Evolutionary conservation across 2,329 filamentous ascomycete genomes (phyloP).

Genomic region (Furcasterigmium furcatum): DNA sequence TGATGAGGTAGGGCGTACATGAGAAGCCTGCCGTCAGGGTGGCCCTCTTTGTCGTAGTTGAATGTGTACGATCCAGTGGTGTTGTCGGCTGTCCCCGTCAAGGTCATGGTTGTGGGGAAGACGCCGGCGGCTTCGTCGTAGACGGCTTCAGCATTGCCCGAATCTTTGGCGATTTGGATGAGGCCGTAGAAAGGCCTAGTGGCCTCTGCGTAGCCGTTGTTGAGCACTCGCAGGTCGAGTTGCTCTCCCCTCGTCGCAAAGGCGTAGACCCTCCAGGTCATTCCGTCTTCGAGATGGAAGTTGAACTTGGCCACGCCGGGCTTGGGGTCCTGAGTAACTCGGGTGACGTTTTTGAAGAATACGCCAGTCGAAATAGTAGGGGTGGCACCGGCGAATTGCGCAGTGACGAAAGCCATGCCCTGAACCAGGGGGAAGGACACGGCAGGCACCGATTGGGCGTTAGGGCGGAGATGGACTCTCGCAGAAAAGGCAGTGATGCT

Average conservation of each 20-base stretch:
- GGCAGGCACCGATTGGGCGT: slow-evolving; percentile 47
- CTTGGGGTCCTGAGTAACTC: slow-evolving; percentile 52
- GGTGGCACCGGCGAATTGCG: slow-evolving; percentile 64
- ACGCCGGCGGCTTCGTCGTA: slow-evolving; percentile 76
- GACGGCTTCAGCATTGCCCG: slow-evolving; percentile 58
- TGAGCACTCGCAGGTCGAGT: slow-evolving; percentile 65
- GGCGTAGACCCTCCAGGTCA: slow-evolving; percentile 78
- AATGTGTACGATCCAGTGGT: slow-evolving; percentile 69
- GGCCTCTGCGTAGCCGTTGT: slow-evolving; percentile 63
- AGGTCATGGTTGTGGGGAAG: slow-evolving; percentile 62
- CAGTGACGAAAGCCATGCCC: slow-evolving; percentile 86
- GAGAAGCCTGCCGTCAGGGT: slow-evolving; percentile 56
- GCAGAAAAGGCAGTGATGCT: slow-evolving; percentile 55
- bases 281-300: slow-evolving; percentile 67
- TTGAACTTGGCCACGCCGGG: slow-evolving; percentile 72
- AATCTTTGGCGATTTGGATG: slow-evolving; percentile 81
- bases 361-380: slow-evolving; percentile 74
- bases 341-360: slow-evolving; percentile 67
- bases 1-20: slow-evolving; percentile 93
- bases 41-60: slow-evolving; percentile 68
- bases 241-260: slow-evolving; percentile 55
- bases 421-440: slow-evolving; percentile 83
- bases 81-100: slow-evolving; percentile 61
- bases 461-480: slow-evolving; percentile 64
- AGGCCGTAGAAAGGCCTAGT: slow-evolving; percentile 68